phyloP scores from a whole-genome alignment of 2,329 filamentous ascomycete genomes.

The Monosporascus sp. region DNA sequence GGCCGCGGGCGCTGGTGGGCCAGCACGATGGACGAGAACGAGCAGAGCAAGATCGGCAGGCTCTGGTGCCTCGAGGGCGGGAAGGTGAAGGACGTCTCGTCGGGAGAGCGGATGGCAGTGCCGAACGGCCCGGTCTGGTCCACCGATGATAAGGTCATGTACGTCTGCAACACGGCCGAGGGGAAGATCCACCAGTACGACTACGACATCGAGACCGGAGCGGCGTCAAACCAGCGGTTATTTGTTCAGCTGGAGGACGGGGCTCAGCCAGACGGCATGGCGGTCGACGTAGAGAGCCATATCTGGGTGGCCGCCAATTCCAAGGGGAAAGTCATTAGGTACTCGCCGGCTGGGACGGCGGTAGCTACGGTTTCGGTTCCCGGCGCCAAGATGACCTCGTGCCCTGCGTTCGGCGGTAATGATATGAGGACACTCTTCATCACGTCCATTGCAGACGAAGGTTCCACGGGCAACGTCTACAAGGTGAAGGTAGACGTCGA shows the following conservation, averaged over 20 bases:
- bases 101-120: conserved; percentile 11
- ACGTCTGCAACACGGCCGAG: conserved; percentile 6
- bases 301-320: conserved; percentile 9
- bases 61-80: conserved; percentile 15
- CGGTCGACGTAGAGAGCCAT: conserved; percentile 6
- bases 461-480: conserved; percentile 10
- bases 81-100: conserved; percentile 4
- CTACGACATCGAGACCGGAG: conserved; percentile 7
- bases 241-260: conserved; percentile 4
- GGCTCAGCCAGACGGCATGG: conserved; percentile 6
- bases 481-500: conserved; percentile 5
- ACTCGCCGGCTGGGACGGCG: conserved; percentile 4
- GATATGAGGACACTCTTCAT: conserved; percentile 11
- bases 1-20: conserved; percentile 18
- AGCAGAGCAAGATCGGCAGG: conserved; percentile 14
- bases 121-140: conserved; percentile 21
- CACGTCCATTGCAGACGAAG: conserved; percentile 9
- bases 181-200: conserved; percentile 8
- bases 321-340: conserved; percentile 11
- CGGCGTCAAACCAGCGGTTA: conserved; percentile 2
- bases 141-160: conserved; percentile 8
- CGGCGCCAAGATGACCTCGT: conserved; percentile 11
- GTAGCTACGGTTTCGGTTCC: conserved; percentile 5
- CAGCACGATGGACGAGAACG: conserved; percentile 18
- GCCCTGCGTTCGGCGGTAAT: conserved; percentile 8